A percentile compares a stretch with the other conserved stretches of the same genome.
phyloP scores from a whole-genome alignment of 306 rosid genomes.

The Prunus davidiana region DNA sequence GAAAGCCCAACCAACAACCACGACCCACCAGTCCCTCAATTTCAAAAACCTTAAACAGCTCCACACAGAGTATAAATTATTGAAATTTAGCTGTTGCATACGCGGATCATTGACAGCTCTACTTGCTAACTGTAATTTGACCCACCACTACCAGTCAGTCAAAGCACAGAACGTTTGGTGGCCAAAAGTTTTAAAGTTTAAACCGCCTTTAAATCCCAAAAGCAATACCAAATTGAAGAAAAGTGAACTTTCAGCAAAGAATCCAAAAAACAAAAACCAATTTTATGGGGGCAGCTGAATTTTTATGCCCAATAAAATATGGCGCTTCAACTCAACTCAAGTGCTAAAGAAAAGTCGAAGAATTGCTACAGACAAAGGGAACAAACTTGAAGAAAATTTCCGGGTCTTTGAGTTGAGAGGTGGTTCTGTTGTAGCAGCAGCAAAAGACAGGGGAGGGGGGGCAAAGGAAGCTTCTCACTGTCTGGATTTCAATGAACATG shows the following conservation, averaged over 20 bases:
- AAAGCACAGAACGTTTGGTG: constrained; percentile 20
- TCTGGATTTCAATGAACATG: background rate
- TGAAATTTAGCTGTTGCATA: background rate
- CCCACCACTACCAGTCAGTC: constrained; percentile 19
- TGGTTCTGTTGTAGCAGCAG: background rate
- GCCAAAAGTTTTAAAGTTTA: background rate
- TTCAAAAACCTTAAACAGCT: background rate
- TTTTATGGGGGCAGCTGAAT: background rate
- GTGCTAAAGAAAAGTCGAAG: background rate
- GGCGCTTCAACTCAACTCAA: background rate
- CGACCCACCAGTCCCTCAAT: constrained; percentile 13
- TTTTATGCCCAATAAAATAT: background rate
- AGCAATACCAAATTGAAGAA: background rate
- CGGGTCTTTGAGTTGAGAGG: background rate
- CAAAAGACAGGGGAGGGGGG: background rate
- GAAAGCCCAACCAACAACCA: background rate
- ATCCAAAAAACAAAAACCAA: background rate
- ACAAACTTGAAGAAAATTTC: background rate
- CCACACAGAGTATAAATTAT: background rate
- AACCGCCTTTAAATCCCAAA: background rate
- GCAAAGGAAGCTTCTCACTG: background rate
- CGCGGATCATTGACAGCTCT: constrained; percentile 9
- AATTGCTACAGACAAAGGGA: background rate
- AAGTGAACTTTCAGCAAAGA: background rate
- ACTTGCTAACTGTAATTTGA: background rate